These are phyloP conservation scores for Dactylellina haptotyla DNA, from an alignment of 2,329 filamentous ascomycete genomes.

Conservation along the genomic window DNA sequence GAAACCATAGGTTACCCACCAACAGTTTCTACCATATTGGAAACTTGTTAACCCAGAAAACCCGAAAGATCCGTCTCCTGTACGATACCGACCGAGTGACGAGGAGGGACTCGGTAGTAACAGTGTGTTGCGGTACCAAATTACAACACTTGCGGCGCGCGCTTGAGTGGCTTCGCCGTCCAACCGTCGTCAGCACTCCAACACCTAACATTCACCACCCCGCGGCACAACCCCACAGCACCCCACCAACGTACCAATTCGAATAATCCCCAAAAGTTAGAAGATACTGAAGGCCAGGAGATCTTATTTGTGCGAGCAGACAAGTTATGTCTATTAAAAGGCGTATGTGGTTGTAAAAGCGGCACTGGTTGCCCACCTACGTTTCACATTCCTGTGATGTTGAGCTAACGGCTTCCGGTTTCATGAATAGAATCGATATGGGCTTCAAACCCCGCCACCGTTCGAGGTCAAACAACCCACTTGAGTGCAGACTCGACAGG, in stretches of 20 bases:
- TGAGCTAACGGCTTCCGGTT: constrained; percentile 16
- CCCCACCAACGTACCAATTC: constrained; percentile 11
- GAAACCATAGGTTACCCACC: too few relatives aligned
- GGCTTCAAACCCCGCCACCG: constrained; percentile 84
- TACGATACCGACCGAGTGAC: background rate
- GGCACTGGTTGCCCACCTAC: background rate
- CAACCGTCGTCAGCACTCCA: background rate
- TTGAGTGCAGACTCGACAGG: constrained; percentile 89
- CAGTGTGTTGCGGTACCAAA: constrained; percentile 33
- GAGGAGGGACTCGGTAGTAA: background rate
- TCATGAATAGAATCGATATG: constrained; percentile 74
- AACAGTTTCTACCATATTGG: too few relatives aligned
- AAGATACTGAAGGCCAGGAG: too few relatives aligned
- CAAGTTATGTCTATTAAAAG: constrained; percentile 46
- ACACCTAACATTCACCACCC: constrained; percentile 19
- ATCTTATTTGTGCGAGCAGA: too few relatives aligned
- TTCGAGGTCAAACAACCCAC: constrained; percentile 85
- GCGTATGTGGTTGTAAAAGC: constrained; percentile 33
- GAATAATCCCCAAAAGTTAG: too few relatives aligned
- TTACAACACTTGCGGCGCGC: constrained; percentile 33
- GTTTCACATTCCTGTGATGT: background rate
- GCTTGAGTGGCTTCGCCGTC: background rate
- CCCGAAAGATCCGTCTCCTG: too few relatives aligned
- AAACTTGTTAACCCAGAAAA: too few relatives aligned
- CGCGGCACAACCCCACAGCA: constrained; percentile 21